Conservation (phyloP, 1,139 yeast genomes). For the Kluyveromyces sp. region DNA sequence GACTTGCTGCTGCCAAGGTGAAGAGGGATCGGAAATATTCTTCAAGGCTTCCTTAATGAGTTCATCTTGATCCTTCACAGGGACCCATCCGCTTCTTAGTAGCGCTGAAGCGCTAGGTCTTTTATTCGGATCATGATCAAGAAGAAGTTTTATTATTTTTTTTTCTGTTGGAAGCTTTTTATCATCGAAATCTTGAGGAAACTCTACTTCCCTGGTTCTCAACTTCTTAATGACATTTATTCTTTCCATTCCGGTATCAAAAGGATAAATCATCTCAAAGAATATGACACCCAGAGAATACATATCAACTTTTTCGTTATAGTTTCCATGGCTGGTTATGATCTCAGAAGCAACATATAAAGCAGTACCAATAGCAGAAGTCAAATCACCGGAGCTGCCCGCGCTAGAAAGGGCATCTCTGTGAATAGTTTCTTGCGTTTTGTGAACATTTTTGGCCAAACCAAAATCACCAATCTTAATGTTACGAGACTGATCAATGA, state of each 20-base stretch:
- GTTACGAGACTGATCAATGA: conserved; percentile 82
- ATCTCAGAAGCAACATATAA: conserved; percentile 91
- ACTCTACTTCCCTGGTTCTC: conserved; percentile 50
- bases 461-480: conserved; percentile 97
- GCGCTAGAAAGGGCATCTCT: conserved; percentile 31
- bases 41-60: conserved; percentile 81
- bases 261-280: conserved; percentile 85
- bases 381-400: conserved; percentile 58
- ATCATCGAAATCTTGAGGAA: conserved; percentile 58
- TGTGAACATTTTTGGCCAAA: conserved; percentile 75
- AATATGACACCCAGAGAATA: conserved; percentile 90
- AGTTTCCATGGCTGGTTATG: conserved; percentile 56
- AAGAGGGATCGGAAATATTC: conserved; percentile 79
- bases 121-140: conserved; percentile 70
- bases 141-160: conserved; percentile 53
- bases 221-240: conserved; percentile 60
- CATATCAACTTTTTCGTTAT: conserved; percentile 91
- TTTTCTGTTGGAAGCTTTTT: conserved; percentile 50
- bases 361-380: conserved; percentile 90
- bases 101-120: conserved; percentile 77
- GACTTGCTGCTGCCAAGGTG: conserved; percentile 92
- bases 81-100: conserved; percentile 72
- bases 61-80: conserved; percentile 85
- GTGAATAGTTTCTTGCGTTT: conserved; percentile 33
- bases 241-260: conserved; percentile 89